Conservation (phyloP, 2,329 filamentous ascomycete genomes). For the Coniochaeta sp. region DNA sequence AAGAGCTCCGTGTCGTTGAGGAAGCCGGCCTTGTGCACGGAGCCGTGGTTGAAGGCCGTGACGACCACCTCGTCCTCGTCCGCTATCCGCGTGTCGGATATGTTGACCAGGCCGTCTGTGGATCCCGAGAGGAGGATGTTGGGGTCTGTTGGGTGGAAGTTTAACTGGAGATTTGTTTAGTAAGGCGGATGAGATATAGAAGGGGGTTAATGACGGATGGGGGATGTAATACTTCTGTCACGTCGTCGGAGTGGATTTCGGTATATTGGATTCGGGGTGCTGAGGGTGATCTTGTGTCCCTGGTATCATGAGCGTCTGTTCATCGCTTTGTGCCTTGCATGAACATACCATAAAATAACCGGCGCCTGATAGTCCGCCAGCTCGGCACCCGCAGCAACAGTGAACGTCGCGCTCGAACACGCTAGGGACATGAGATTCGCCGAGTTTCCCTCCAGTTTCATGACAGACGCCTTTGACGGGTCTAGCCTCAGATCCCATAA, state of each 20-base stretch:
- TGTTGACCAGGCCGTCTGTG: conserved; percentile 72
- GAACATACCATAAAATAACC: conserved; percentile 51
- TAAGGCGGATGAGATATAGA: not conserved
- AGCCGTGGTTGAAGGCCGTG: conserved; percentile 73
- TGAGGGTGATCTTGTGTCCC: conserved; percentile 49
- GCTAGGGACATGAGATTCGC: conserved; percentile 55
- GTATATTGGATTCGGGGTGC: conserved; percentile 46
- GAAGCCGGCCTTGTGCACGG: conserved; percentile 70
- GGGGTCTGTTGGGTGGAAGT: conserved; percentile 54
- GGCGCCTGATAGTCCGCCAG: conserved; percentile 56
- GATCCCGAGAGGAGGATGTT: conserved; percentile 66
- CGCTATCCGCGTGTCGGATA: conserved; percentile 63
- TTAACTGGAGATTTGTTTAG: conserved; percentile 32
- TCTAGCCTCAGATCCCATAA: conserved; percentile 58
- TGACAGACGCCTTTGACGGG: conserved; percentile 28
- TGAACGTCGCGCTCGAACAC: conserved; percentile 46
- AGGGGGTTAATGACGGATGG: not conserved
- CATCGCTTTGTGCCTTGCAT: not conserved
- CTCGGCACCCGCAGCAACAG: conserved; percentile 68
- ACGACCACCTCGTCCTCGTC: conserved; percentile 74
- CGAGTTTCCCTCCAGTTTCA: conserved; percentile 31
- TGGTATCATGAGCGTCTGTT: conserved; percentile 19
- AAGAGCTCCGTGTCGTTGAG: conserved; percentile 59
- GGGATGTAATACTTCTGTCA: conserved; percentile 46
- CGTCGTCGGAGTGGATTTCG: conserved; percentile 62